Conservation (phyloP, 805 yeast species). For the Wickerhamiella slavikovae region DNA sequence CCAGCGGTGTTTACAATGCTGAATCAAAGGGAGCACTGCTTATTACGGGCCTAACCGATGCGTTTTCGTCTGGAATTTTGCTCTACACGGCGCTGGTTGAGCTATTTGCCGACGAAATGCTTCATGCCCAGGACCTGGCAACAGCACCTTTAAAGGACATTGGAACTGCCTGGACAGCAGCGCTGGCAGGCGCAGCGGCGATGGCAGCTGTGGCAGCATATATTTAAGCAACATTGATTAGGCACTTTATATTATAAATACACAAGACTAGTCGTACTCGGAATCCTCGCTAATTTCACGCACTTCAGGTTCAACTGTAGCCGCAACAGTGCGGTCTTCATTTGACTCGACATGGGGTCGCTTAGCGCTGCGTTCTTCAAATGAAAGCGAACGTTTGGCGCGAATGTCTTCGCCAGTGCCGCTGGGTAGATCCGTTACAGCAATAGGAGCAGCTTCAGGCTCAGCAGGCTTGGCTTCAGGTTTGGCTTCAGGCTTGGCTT, state of each 20-base stretch:
- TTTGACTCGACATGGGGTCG: no score
- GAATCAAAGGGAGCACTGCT: conserved; percentile 34
- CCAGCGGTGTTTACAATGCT: conserved; percentile 35
- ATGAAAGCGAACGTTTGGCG: no score
- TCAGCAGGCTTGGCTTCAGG: no score
- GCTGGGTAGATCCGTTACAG: no score
- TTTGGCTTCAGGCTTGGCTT: no score
- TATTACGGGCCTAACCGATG: conserved; percentile 52
- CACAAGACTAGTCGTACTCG: no score
- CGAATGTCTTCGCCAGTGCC: no score
- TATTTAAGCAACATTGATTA: conserved; percentile 23
- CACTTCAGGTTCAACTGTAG: no score
- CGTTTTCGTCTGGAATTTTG: conserved; percentile 60
- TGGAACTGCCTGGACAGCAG: conserved; percentile 12
- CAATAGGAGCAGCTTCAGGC: no score
- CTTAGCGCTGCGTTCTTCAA: no score
- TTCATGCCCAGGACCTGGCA: conserved; percentile 22
- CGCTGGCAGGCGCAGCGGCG: conserved; percentile 32
- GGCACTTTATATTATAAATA: neutral
- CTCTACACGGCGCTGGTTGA: conserved; percentile 63
- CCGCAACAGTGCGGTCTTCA: no score
- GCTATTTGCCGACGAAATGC: conserved; percentile 57
- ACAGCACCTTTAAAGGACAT: conserved; percentile 8
- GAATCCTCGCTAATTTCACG: no score
- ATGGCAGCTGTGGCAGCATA: conserved; percentile 49